A percentile compares a stretch with the other conserved stretches of the same genome.
These are phyloP conservation scores for Ceratocystis harringtonii DNA, from an alignment of 2,329 filamentous ascomycete genomes.

Conservation along the genomic window DNA sequence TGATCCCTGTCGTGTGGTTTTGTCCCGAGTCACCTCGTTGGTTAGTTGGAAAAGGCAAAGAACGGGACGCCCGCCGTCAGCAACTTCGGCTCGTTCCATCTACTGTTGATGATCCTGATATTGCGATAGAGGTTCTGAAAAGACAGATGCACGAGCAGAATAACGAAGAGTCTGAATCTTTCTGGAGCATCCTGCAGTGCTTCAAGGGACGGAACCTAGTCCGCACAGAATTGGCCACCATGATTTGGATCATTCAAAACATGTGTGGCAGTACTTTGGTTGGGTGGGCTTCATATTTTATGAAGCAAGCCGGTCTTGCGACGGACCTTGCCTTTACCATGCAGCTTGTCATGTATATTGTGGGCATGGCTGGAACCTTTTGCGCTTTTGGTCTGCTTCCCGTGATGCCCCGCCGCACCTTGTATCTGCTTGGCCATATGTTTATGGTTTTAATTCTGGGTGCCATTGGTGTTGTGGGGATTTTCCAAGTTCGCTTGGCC, in stretches of 20 bases:
- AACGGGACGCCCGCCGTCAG: conserved; percentile 21
- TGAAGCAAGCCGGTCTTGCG: conserved; percentile 25
- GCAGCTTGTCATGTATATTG: conserved; percentile 24
- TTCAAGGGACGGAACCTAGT: conserved; percentile 30
- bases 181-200: conserved; percentile 28
- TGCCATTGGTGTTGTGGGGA: conserved; percentile 27
- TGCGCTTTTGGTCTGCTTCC: conserved; percentile 27
- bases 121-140: conserved; percentile 19
- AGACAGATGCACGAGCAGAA: conserved; percentile 12
- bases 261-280: conserved; percentile 23
- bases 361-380: conserved; percentile 29
- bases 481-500: conserved; percentile 27
- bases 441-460: conserved; percentile 26
- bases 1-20: conserved; percentile 26
- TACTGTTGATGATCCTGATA: conserved; percentile 20
- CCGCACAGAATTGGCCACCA: conserved; percentile 26
- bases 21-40: conserved; percentile 31
- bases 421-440: conserved; percentile 30
- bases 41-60: conserved; percentile 29
- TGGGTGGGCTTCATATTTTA: conserved; percentile 27
- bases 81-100: conserved; percentile 21
- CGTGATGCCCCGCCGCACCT: conserved; percentile 26
- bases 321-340: conserved; percentile 21
- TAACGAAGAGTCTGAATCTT: conserved; percentile 16
- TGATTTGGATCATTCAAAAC: conserved; percentile 23